phyloP scores from a whole-genome alignment of 2,329 filamentous ascomycete genomes.

The Pseudovirgaria hyperparasitica region DNA sequence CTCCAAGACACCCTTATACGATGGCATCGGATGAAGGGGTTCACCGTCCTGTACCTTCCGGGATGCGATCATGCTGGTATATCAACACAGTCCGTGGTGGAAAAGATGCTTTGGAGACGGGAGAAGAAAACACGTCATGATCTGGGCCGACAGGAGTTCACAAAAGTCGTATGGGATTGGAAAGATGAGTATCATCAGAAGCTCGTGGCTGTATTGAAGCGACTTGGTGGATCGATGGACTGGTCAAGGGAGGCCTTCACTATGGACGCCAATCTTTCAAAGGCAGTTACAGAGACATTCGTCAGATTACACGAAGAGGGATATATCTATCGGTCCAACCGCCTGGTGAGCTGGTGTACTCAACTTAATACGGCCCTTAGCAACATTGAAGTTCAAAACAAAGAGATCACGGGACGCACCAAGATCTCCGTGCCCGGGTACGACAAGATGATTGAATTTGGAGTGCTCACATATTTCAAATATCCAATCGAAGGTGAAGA shows the following conservation, averaged over 20 bases:
- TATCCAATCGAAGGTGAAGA: constrained; percentile 81
- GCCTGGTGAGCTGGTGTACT: constrained; percentile 92
- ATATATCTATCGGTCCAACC: constrained; percentile 82
- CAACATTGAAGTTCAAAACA: constrained; percentile 84
- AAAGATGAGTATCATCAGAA: constrained; percentile 78
- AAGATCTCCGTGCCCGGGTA: constrained; percentile 90
- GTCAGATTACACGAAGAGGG: constrained; percentile 84
- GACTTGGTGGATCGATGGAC: constrained; percentile 84
- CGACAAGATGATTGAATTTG: constrained; percentile 93
- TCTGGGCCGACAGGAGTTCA: constrained; percentile 63
- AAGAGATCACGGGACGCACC: constrained; percentile 75
- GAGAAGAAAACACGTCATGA: constrained; percentile 79
- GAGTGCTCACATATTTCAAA: constrained; percentile 79
- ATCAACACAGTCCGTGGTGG: constrained; percentile 81
- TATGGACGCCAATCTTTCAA: constrained; percentile 76
- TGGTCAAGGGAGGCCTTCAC: constrained; percentile 87
- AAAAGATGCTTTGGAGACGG: constrained; percentile 82
- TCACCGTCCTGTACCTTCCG: constrained; percentile 71
- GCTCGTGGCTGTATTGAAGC: constrained; percentile 74
- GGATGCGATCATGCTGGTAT: constrained; percentile 91
- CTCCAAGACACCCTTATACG: constrained; percentile 75
- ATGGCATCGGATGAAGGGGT: constrained; percentile 75
- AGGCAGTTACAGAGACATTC: constrained; percentile 80
- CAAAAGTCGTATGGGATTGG: constrained; percentile 76
- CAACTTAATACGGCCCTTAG: constrained; percentile 81